Percentiles rank a stretch among this genome's conserved stretches.
Evolutionary conservation across 352 stramenopile species (phyloP).

Genomic region (Phytopythium oedochilum): DNA sequence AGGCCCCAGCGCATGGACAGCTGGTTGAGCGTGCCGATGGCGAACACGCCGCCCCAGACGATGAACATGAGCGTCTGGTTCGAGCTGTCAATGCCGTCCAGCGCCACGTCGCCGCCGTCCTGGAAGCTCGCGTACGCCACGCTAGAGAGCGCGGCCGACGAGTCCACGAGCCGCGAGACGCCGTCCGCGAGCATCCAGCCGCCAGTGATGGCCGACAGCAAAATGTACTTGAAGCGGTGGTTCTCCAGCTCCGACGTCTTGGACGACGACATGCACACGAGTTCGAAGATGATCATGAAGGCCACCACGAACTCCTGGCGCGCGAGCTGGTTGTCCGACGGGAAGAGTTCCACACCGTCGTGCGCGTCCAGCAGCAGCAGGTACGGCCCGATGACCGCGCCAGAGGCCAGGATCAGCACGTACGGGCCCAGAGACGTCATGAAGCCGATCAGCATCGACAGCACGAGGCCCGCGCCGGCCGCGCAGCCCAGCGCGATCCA

Average conservation of each 20-base stretch:
- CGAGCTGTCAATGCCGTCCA: slow-evolving; percentile 43
- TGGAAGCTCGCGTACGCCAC: slow-evolving; percentile 72
- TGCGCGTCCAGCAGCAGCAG: slow-evolving; percentile 75
- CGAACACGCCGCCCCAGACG: slow-evolving; percentile 59
- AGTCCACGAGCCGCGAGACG: slow-evolving; percentile 68
- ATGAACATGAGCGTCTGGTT: slow-evolving; percentile 75
- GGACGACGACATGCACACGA: slow-evolving; percentile 70
- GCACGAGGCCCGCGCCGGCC: slow-evolving; percentile 54
- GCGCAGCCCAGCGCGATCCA: slow-evolving; percentile 66
- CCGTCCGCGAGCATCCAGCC: slow-evolving; percentile 77
- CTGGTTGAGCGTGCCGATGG: slow-evolving; percentile 74
- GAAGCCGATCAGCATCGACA: slow-evolving; percentile 69
- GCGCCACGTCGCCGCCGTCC: slow-evolving; percentile 37
- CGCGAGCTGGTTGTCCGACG: slow-evolving; percentile 64
- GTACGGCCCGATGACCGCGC: slow-evolving; percentile 65
- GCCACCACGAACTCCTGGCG: slow-evolving; percentile 86
- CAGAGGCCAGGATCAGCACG: slow-evolving; percentile 61
- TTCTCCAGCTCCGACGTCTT: slow-evolving; percentile 84
- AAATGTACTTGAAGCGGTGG: slow-evolving; percentile 87
- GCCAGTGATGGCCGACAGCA: slow-evolving; percentile 68
- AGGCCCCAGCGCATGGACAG: slow-evolving; percentile 84
- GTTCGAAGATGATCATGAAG: slow-evolving; percentile 85
- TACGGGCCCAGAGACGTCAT: slow-evolving; percentile 67
- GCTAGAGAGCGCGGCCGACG: slow-evolving; percentile 42
- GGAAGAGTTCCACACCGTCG: slow-evolving; percentile 64